These are phyloP conservation scores for Pisolithus sp. DNA, from an alignment of 768 basidiomycete species.

Conservation along the genomic window DNA sequence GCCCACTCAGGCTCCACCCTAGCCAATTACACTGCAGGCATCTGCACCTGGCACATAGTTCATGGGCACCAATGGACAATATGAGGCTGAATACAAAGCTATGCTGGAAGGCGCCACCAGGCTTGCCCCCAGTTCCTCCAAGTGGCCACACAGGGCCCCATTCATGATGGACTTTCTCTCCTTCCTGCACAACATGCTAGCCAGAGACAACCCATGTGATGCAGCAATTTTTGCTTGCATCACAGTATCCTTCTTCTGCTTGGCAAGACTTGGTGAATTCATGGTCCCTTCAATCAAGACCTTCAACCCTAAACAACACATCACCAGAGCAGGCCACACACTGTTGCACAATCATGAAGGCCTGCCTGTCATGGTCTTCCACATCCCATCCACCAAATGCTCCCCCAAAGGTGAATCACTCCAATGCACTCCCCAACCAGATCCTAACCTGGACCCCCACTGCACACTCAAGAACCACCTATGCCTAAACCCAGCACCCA, in stretches of 20 bases:
- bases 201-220: constrained; percentile 22
- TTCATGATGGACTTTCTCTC: constrained; percentile 6
- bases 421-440: constrained; percentile 6
- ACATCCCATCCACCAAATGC: constrained; percentile 26
- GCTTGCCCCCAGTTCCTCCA: constrained; percentile 5
- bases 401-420: constrained; percentile 7
- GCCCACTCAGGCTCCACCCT: constrained; percentile 28
- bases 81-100: constrained; percentile 5
- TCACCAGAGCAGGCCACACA: constrained; percentile 20
- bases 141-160: constrained; percentile 3
- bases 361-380: constrained; percentile 19
- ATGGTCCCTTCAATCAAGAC: constrained; percentile 25
- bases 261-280: constrained; percentile 34
- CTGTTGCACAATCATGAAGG: constrained; percentile 19
- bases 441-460: constrained; percentile 3
- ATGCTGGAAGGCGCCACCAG: constrained; percentile 5
- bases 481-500: constrained; percentile 1
- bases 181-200: not conserved
- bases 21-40: constrained; percentile 31
- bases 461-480: constrained; percentile 8
- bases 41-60: constrained; percentile 40
- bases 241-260: constrained; percentile 24
- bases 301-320: constrained; percentile 26
- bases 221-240: constrained; percentile 3
- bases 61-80: constrained; percentile 37